Evolutionary conservation across 495 filamentous ascomycete species (phyloP), one percentile per base, ranked within the genome.

Genomic region (Wilcoxina mikolae): DNA sequence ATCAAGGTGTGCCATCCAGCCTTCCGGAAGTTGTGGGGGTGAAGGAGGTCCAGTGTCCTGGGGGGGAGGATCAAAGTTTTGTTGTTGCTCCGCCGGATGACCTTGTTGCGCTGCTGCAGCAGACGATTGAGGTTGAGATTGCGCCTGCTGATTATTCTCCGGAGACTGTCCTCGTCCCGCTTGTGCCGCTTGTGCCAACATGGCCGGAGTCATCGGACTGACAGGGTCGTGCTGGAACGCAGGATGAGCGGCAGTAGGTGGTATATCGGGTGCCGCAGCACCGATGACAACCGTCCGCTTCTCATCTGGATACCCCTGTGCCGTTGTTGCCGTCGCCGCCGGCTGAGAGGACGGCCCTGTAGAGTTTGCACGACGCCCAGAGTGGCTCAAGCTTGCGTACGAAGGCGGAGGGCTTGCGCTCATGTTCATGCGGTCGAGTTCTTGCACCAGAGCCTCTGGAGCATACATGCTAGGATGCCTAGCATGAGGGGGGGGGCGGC

Each of bases 1-100:
- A 65, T 98, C 91, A 4, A 96, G 74, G 64, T 96, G 93, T 11
- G 93, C 89, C 66, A 96, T 96, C 91, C 91, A 98, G 9, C 93
- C 91, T 66, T 96, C 93, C 12, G 91, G 91, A 10, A 98, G 75
- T 11, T 89, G 91, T 4, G 91, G 93, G 89, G 91, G 51, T 24
- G 84, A 87, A 25, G 81, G 76, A 25, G 85, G 85, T 9, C 83
- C 79, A 29, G 80, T 72, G 4, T 75, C 76, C 11, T 74, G 68
- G 3, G 79, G 71, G 3, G 72, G 71, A n/a, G 79, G 67, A 64
- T 24, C 71, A 69, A 12, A 65, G 7, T 69, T 62, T 20, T 54
- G 51, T 45, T 43, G 33, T 38, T 54, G 51, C 51, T 54, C 35
- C 1, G 1, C 2, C 25, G 35, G 49, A 22, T 35, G 49, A 15